Evolutionary conservation across 2,329 filamentous ascomycete genomes (phyloP).

Genomic region (Kalmusia sp.): DNA sequence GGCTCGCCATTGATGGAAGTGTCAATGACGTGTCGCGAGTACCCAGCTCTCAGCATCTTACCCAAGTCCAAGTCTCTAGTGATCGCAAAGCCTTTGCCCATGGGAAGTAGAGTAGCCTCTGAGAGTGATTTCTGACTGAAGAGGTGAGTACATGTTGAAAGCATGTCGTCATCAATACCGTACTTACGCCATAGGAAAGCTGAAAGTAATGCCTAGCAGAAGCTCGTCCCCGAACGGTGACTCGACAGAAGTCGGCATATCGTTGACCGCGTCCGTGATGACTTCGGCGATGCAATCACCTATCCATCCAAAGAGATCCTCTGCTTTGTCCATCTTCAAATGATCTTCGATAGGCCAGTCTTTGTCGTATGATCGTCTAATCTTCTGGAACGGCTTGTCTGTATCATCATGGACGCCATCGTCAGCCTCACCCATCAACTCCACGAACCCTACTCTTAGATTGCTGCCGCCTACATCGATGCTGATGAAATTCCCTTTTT

Average conservation of each 20-base stretch:
- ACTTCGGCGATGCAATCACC: slow-evolving; percentile 78
- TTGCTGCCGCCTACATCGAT: slow-evolving; percentile 70
- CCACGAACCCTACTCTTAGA: slow-evolving; percentile 71
- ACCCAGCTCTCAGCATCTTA: slow-evolving; percentile 65
- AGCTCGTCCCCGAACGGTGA: slow-evolving; percentile 54
- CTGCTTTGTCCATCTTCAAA: slow-evolving; percentile 75
- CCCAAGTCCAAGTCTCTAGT: slow-evolving; percentile 67
- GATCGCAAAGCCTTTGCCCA: slow-evolving; percentile 75
- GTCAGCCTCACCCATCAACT: slow-evolving; percentile 59
- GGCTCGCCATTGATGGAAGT: slow-evolving; percentile 43
- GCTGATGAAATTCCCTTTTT: slow-evolving; percentile 65
- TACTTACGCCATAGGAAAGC: slow-evolving; percentile 67
- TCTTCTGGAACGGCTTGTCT: slow-evolving; percentile 40
- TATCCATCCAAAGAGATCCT: slow-evolving; percentile 82
- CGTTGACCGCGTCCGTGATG: slow-evolving; percentile 63
- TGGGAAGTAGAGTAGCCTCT: slow-evolving; percentile 69
- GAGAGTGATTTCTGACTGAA: slow-evolving; percentile 64
- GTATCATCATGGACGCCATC: slow-evolving; percentile 32
- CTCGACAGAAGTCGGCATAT: slow-evolving; percentile 29
- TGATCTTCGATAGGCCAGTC: slow-evolving; percentile 78
- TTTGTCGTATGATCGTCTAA: slow-evolving; percentile 69
- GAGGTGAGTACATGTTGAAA: slow-evolving; percentile 16
- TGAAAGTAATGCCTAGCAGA: slow-evolving; percentile 73
- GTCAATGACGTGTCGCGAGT: slow-evolving; percentile 60
- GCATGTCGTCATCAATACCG: neutral